Percentiles rank a stretch among this genome's conserved stretches.
phyloP scores from a whole-genome alignment of 2,329 filamentous ascomycete genomes.

The Aspergillus texensis region DNA sequence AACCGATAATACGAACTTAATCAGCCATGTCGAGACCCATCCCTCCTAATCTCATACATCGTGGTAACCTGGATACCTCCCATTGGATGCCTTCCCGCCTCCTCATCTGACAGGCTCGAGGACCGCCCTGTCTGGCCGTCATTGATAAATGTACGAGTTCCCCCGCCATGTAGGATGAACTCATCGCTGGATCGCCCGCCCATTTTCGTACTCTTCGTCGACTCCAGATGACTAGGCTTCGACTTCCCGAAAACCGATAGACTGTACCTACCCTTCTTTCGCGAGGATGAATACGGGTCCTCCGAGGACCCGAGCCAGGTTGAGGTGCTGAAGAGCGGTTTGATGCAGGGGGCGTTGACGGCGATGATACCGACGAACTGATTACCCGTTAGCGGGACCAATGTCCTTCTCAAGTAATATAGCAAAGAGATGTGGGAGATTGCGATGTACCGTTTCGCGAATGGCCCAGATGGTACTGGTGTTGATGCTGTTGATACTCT shows the following conservation, averaged over 20 bases:
- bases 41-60: conserved; percentile 21
- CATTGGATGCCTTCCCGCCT: conserved; percentile 12
- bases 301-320: conserved; percentile 19
- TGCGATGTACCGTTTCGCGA: conserved; percentile 42
- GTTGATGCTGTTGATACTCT: conserved; percentile 42
- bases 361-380: conserved; percentile 51
- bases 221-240: conserved; percentile 11
- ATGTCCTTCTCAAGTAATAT: not conserved
- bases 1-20: not conserved
- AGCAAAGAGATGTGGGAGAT: too few species aligned
- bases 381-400: not conserved
- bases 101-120: conserved; percentile 13
- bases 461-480: conserved; percentile 48
- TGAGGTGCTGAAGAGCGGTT: conserved; percentile 40
- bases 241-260: conserved; percentile 13
- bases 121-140: conserved; percentile 9
- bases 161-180: conserved; percentile 12
- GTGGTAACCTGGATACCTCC: conserved; percentile 25
- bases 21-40: not conserved
- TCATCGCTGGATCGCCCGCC: conserved; percentile 14
- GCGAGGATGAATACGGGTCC: conserved; percentile 7
- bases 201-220: not conserved
- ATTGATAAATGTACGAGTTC: not conserved
- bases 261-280: conserved; percentile 11
- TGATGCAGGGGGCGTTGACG: conserved; percentile 47